Evolutionary conservation across 2,329 filamentous ascomycete genomes (phyloP), one percentile per base, ranked within the genome.

Genomic region (Cercospora berteroae): DNA sequence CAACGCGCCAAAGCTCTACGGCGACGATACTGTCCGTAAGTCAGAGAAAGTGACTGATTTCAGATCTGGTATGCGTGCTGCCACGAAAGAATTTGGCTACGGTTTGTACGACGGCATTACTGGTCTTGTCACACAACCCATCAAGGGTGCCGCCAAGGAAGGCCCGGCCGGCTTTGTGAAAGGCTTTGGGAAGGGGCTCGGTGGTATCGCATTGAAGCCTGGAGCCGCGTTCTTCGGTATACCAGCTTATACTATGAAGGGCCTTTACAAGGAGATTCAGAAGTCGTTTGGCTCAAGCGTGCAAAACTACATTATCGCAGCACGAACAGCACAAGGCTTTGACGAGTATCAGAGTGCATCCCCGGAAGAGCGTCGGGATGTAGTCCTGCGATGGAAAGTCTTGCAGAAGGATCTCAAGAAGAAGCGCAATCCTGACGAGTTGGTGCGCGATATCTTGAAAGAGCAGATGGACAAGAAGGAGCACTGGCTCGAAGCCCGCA

Each of bases 1-100:
- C 76, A 97, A 97, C 73, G 90, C 91, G 5, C 93, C 94, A 0
- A 89, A 87, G 72, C 82, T 97, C 0, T 97, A 97, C 76, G 91
- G 93, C 50, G 93, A 96, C 74, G 88, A 92, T 1, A 94, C 89
- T 1, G 88, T 97, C 0, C 86, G 92, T 8, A 89, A 90, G n/a
- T 82, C 86, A 0, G 90, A 93, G 66, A 92, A 92, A 72, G 91
- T 97, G 4, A 93, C 91, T 0, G 90, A 89, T 61, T 81, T 96
- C 60, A 85, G 87, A 62, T 92, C 89, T 69, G 94, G 94, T 0
- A 79, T 97, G 27, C 89, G 85, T 69, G 89, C 93, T 55, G 94
- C 93, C 52, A 72, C 72, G 13, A 78, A 84, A 78, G 91, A 92
- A 75, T 89, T 95, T 67, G 89, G 88, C 0, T 86, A 87, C 66